These are phyloP conservation scores for Globisporangium cystogenes DNA, from an alignment of 352 stramenopile genomes.

Conservation along the genomic window DNA sequence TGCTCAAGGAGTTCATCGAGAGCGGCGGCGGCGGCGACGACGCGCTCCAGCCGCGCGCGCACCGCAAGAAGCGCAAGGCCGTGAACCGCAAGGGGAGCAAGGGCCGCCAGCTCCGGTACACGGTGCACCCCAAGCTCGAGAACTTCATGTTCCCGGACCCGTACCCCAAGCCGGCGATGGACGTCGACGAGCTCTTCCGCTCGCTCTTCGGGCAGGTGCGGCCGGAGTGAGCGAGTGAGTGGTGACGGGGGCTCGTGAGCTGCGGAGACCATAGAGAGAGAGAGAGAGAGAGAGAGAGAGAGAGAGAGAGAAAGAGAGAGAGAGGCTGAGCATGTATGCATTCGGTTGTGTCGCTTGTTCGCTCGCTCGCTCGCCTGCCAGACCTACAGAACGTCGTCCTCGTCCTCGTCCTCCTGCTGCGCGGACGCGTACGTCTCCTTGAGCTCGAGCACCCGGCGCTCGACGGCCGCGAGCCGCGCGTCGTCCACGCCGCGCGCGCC, in stretches of 20 bases:
- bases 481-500: slow-evolving; percentile 53
- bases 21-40: slow-evolving; percentile 54
- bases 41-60: slow-evolving; percentile 41
- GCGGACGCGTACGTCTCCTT: slow-evolving; percentile 58
- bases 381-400: slow-evolving; percentile 86
- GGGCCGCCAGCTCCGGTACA: slow-evolving; percentile 77
- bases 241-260: too few species aligned
- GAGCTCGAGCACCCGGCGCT: slow-evolving; percentile 31
- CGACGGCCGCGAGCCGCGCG: slow-evolving; percentile 33
- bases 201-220: slow-evolving; percentile 69
- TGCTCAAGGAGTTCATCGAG: slow-evolving; percentile 88
- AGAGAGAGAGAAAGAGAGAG: too few species aligned
- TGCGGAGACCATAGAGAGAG: slow-evolving; percentile 10
- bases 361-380: not conserved
- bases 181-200: slow-evolving; percentile 80
- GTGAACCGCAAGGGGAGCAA: slow-evolving; percentile 89
- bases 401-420: slow-evolving; percentile 75
- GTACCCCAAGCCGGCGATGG: slow-evolving; percentile 68
- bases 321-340: too few species aligned
- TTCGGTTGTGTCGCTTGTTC: too few species aligned
- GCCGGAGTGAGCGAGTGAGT: slow-evolving; percentile 6
- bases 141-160: slow-evolving; percentile 90
- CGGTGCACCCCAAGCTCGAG: slow-evolving; percentile 82
- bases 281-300: too few species aligned
- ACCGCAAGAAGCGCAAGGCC: slow-evolving; percentile 82